Evolutionary conservation across 495 filamentous ascomycete species (phyloP).

Genomic region (Penicillium silybi): DNA sequence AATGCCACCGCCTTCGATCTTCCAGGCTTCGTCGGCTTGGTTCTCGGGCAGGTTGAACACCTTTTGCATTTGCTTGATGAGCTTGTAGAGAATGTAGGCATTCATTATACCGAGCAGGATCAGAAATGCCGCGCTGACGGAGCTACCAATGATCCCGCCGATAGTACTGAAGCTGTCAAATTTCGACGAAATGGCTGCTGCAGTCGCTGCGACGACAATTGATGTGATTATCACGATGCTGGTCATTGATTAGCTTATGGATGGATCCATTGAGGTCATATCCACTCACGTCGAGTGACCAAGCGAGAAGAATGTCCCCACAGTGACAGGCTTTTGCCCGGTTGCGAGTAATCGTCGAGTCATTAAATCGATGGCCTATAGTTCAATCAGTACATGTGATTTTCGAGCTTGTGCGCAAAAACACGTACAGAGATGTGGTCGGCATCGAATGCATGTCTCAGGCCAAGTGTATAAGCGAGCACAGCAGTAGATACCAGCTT

Average conservation of each 20-base stretch:
- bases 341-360: conserved; percentile 85
- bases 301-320: conserved; percentile 92
- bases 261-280: too few relatives aligned
- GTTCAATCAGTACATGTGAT: background rate
- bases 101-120: conserved; percentile 82
- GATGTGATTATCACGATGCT: conserved; percentile 87
- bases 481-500: conserved; percentile 73
- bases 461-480: conserved; percentile 81
- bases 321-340: conserved; percentile 82
- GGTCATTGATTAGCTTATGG: background rate
- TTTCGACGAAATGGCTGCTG: conserved; percentile 69
- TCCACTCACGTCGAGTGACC: conserved; percentile 73
- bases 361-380: conserved; percentile 87
- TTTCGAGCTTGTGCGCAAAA: too few relatives aligned
- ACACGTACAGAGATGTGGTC: conserved; percentile 77
- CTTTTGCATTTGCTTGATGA: conserved; percentile 62
- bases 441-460: conserved; percentile 92
- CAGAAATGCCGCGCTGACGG: conserved; percentile 76
- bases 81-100: conserved; percentile 73
- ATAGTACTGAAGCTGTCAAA: conserved; percentile 80
- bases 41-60: conserved; percentile 52
- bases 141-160: conserved; percentile 77
- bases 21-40: conserved; percentile 54
- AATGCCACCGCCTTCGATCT: conserved; percentile 73
- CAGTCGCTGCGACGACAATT: conserved; percentile 84